phyloP scores from a whole-genome alignment of 257 asterid genomes.

The Solanum etuberosum region DNA sequence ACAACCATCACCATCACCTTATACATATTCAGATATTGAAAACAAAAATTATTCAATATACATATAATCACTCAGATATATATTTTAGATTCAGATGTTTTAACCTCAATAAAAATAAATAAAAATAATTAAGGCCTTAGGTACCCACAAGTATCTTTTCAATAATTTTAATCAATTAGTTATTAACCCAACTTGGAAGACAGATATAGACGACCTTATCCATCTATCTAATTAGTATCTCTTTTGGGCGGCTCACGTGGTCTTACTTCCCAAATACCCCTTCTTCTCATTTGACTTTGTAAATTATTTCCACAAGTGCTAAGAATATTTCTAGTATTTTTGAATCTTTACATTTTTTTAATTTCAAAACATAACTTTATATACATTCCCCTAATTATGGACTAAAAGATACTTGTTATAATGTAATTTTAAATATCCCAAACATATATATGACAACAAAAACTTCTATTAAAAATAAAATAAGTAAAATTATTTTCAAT shows the following conservation, averaged over 20 bases:
- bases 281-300: not conserved
- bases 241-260: not conserved
- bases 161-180: not conserved
- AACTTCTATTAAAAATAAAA: not conserved
- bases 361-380: not conserved
- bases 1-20: not conserved
- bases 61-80: too few relatives aligned
- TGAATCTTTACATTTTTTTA: not conserved
- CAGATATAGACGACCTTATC: slow-evolving; percentile 10
- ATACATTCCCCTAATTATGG: not conserved
- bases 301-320: not conserved
- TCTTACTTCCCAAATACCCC: not conserved
- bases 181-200: not conserved
- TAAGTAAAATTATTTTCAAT: too few relatives aligned
- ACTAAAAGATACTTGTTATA: not conserved
- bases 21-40: too few relatives aligned
- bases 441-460: not conserved
- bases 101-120: too few relatives aligned
- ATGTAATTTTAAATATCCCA: not conserved
- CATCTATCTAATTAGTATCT: slow-evolving; percentile 4
- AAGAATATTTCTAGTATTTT: not conserved
- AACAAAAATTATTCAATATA: too few relatives aligned
- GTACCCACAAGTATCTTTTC: too few relatives aligned
- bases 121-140: too few relatives aligned
- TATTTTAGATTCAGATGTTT: too few relatives aligned